Evolutionary conservation across 768 basidiomycete species (phyloP), one percentile per base, ranked within the genome.

Genomic region (Ramaria rubella): DNA sequence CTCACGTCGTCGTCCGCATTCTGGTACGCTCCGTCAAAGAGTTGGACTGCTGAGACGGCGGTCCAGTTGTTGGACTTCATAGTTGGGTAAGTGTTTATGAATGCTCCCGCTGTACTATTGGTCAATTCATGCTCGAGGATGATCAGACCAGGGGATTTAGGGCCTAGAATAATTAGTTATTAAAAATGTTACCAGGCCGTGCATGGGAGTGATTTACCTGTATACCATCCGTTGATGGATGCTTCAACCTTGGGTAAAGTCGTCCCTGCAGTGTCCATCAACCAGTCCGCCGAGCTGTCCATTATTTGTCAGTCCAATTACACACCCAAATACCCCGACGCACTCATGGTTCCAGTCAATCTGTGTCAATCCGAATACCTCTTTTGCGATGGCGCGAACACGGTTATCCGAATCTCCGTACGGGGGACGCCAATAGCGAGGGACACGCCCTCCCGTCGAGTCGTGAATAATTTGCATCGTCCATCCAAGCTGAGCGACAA

Each of bases 281-380:
- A 78, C 92, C 91, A 94, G 68, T 94, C 92, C 24, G 72, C 68
- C 14, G 90, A 84, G 65, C 87, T 90, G 64, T 21, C 26, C 11
- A 24, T 55, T 26, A 50, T 11, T 15, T 5, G 24, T 48, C 26
- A 42, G 31, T 6, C 50, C 8, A 48, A 49, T 12, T 31, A 30
- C n/a, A 31, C n/a, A 57, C 26, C 54, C 24, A n/a, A 30, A 23
- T 40, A 15, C 12, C 43, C 19, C 1, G 6, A 59, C 80, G 52
- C 71, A 90, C 87, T 94, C 94, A 58, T 84, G 80, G 70, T 95
- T 94, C 94, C 94, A 97, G 61, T 90, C 71, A 54, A 94, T 80
- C n/a, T 89, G 87, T 21, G 77, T 77, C 60, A 97, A 69, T 24
- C 89, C 91, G 66, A 96, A 94, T 30, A 94, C 85, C 66, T 90